Evolutionary conservation across 768 basidiomycete genomes (phyloP), one percentile per base, ranked within the genome.

Genomic region (Xanthoconium purpureum): DNA sequence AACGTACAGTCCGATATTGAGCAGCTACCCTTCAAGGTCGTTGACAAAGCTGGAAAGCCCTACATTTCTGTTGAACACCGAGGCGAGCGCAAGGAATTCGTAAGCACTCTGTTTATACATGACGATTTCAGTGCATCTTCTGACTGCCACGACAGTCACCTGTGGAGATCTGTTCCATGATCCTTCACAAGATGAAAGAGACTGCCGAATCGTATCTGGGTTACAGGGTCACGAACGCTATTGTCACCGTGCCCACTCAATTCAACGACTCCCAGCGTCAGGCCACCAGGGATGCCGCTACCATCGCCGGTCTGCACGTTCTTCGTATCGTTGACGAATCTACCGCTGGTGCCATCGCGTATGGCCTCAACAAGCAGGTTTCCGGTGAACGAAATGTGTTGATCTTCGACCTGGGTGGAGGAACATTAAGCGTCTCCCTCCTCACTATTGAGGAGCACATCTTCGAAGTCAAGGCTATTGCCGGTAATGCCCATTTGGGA

Each of bases 261-360:
- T 99, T 98, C 84, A 99, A 99, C 73, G 97, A 99, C 70, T 95
- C 97, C 18, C 97, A 99, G 74, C 88, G 97, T 57, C 96, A 98
- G 78, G 97, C 97, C 5, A 99, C 97, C 42, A 97, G 98, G 77
- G 88, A 98, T 58, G 94, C 97, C 51, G 97, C 97, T 68, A 88
- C 93, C 71, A 98, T 98, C 64, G 95, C 97, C 18, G 97, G 97
- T 68, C 84, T 98, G 17, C 93, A 98, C 18, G 97, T 98, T 44
- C 87, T 98, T 46, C 94, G 96, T 66, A 95, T 98, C 57, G 98
- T 99, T 77, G 98, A 98, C 73, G 97, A 98, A 74, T 96, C 97
- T 29, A 99, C 97, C 20, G 97, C 97, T 44, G 97, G 96, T 48
- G 97, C 97, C 30, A 87, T 98, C 51, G 97, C 97, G 0, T 99